phyloP scores from a whole-genome alignment of 2,329 filamentous ascomycete species.

The Pyrenophora graminea region DNA sequence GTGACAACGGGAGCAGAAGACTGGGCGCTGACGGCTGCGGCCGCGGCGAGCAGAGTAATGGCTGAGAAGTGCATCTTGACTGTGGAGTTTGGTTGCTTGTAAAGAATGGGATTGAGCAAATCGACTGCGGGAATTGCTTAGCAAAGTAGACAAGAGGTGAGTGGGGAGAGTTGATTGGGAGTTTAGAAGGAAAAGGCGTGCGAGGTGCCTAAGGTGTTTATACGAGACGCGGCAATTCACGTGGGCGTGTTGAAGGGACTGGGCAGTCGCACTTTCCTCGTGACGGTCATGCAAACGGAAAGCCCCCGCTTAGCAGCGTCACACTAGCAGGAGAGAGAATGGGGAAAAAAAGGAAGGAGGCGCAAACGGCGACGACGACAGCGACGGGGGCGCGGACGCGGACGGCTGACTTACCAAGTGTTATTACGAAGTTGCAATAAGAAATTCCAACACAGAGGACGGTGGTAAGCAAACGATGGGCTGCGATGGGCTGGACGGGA shows the following conservation, averaged over 20 bases:
- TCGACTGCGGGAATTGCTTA: conserved; percentile 15
- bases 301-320: not conserved
- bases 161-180: conserved; percentile 2
- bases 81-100: conserved; percentile 14
- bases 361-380: not conserved
- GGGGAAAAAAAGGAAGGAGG: not conserved
- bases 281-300: conserved; percentile 8
- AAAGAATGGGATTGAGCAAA: conserved; percentile 10
- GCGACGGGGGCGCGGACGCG: not conserved
- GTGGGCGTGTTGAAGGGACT: not conserved
- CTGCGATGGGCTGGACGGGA: not conserved
- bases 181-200: not conserved
- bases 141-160: not conserved
- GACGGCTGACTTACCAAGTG: not conserved
- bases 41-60: conserved; percentile 36
- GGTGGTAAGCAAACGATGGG: not conserved
- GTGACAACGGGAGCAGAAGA: conserved; percentile 40
- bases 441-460: too few relatives aligned
- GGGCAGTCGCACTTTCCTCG: conserved; percentile 6
- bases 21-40: conserved; percentile 37
- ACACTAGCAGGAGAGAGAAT: not conserved
- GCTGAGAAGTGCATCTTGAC: conserved; percentile 40
- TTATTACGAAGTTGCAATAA: too few relatives aligned
- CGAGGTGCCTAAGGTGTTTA: conserved; percentile 7
- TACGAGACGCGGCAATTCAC: conserved; percentile 6